Base-by-base conservation (phyloP, 352 stramenopile genomes). In the Pythium pyrilobum region DNA sequence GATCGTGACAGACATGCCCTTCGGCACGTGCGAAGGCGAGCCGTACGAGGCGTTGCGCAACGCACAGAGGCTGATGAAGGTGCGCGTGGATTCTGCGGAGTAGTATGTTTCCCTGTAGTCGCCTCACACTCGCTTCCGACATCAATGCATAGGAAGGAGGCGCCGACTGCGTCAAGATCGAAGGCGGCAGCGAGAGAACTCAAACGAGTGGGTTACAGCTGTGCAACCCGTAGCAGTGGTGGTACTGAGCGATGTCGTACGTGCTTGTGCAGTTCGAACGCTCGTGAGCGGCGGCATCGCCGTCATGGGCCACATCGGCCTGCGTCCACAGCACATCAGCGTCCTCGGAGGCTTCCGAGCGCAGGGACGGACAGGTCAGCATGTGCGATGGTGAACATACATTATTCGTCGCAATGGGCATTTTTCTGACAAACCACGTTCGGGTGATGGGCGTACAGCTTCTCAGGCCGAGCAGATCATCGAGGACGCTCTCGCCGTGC, bases 111-210 rank as follows among this genome's bases (percentile, higher is more conserved):
- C n/a, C n/a, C n/a, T n/a, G n/a, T n/a, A n/a, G n/a, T n/a, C n/a
- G n/a, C n/a, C n/a, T n/a, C n/a, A n/a, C n/a, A n/a, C n/a, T n/a
- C n/a, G 18, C 18, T 9, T 25, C 11, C 16, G 4, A 25, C 13
- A 43, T 43, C 21, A 28, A 27, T 32, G 10, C 38, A 25, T 45
- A 99, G 81, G 96, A 99, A 79, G 96, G 89, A 21, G 86, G 88
- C 24, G 95, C 98, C 18, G 97, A 99, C 69, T 97, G 91, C 45
- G 95, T 99, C 29, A 99, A 99, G 76, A 89, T 99, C 24, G 97
- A 99, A 78, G 97, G 97, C 53, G 87, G 95, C n/a, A 66, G 72
- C 21, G 85, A 95, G 28, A 72, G 86, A 7, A 72, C 77, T 1
- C 57, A 95, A 51, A 93, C 69, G 13, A 83, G 78, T 94, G 63